phyloP scores from a whole-genome alignment of 2,329 filamentous ascomycete species.

The Pyricularia pennisetigena region DNA sequence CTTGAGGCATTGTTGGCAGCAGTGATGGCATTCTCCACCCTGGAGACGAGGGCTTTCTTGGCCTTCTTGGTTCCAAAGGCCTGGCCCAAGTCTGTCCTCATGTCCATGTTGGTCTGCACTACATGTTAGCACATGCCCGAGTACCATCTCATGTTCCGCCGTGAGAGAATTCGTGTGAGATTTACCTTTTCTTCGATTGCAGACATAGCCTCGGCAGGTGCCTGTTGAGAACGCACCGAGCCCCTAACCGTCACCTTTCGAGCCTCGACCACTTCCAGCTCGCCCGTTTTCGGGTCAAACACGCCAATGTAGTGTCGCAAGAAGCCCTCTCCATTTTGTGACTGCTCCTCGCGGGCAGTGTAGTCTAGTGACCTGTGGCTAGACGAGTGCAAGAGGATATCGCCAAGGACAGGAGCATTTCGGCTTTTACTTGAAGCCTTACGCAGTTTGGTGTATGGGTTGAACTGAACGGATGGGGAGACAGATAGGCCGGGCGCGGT shows the following conservation, averaged over 20 bases:
- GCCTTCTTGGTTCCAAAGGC: constrained; percentile 82
- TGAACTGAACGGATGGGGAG: constrained; percentile 29
- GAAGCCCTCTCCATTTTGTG: constrained; percentile 27
- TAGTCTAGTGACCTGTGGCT: constrained; percentile 50
- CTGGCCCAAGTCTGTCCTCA: constrained; percentile 60
- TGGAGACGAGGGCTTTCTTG: constrained; percentile 62
- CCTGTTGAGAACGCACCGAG: constrained; percentile 44
- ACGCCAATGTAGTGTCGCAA: constrained; percentile 57
- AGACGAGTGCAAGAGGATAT: constrained; percentile 48
- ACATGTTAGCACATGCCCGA: background rate
- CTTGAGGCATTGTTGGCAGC: constrained; percentile 25
- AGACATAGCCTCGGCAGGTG: constrained; percentile 33
- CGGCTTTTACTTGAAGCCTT: constrained; percentile 22
- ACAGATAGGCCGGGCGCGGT: constrained; percentile 29
- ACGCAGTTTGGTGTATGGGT: constrained; percentile 36
- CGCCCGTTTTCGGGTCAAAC: constrained; percentile 49
- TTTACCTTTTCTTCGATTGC: constrained; percentile 24
- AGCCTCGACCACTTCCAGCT: constrained; percentile 51
- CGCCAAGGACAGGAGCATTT: constrained; percentile 23
- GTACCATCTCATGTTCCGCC: background rate
- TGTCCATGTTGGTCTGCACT: constrained; percentile 45
- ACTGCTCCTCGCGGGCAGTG: constrained; percentile 43
- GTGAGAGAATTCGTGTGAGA: background rate
- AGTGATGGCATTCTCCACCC: constrained; percentile 61
- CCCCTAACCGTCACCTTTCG: constrained; percentile 55